Evolutionary conservation across 305 asterid genomes (phyloP), one percentile per base, ranked within the genome.

Genomic region (Solanum chacoense): DNA sequence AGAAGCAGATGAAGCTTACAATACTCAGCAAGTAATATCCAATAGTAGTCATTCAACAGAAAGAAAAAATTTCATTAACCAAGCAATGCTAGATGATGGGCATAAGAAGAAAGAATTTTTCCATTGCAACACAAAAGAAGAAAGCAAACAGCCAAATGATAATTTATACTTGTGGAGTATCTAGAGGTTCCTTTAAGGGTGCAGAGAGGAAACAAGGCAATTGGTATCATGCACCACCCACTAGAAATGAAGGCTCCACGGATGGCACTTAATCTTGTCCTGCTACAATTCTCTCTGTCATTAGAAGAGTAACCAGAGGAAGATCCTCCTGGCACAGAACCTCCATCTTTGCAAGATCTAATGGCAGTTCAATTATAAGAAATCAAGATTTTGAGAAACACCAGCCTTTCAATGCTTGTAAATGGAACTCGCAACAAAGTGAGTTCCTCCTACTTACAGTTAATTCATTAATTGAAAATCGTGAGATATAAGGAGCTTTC

Each of bases 201-300:
- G 32, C 38, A 31, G 87, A 84, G 75, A 11, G 75, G 75, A 59
- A 84, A 59, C 50, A 84, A n/a, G 22, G 29, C 32, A 22, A 84
- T 13, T 84, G n/a, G 87, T 32, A 84, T 84, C 87, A 18, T 83
- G 87, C 31, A 83, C 87, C 87, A 83, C 87, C 29, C 86, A 81
- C 28, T 10, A 81, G 72, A 29, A 81, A 42, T 81, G 86, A 45
- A 42, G 38, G 86, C 6, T 81, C 71, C 67, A 45, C 59, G 6
- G 71, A 81, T 45, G 38, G 72, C 38, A 29, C 72, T 81, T 81
- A 45, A 40, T 80, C 85, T 40, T 40, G 85, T 40, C 67, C 69
- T 5, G 69, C 85, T 28, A 40, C 35, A 80, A 50, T 42, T 45
- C 38, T 38, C 85, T 40, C 85, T 26, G 65, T 26, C 65, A 37